phyloP scores from a whole-genome alignment of 805 yeast species.

The Yueomyces sp. region DNA sequence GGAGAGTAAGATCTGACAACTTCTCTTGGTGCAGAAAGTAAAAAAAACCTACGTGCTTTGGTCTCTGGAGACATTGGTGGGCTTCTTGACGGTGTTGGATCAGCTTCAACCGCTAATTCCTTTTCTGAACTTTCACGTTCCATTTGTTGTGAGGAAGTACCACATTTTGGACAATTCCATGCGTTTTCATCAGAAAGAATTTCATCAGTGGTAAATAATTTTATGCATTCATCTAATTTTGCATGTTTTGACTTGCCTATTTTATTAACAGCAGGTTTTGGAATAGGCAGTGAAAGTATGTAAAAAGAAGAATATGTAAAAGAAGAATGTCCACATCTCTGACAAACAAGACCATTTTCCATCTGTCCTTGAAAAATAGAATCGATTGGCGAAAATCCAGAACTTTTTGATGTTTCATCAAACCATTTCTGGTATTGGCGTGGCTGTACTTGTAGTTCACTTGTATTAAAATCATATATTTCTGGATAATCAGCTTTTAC shows the following conservation, averaged over 20 bases:
- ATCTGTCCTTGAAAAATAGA: conserved; percentile 61
- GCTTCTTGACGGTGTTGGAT: conserved; percentile 8
- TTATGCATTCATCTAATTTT: conserved; percentile 49
- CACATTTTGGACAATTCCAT: conserved; percentile 73
- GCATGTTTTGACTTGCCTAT: conserved; percentile 21
- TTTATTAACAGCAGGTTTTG: conserved; percentile 22
- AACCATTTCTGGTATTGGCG: conserved; percentile 54
- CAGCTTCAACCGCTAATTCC: conserved; percentile 13
- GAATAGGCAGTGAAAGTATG: conserved; percentile 50
- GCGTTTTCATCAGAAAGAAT: conserved; percentile 60
- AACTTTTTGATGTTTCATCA: conserved; percentile 33
- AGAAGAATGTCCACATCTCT: conserved; percentile 48
- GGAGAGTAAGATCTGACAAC: conserved; percentile 7
- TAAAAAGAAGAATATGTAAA: conserved; percentile 49
- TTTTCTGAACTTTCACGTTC: neutral
- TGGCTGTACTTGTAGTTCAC: conserved; percentile 16
- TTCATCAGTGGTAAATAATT: conserved; percentile 50
- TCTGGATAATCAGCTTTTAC: conserved; percentile 29
- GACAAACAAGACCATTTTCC: conserved; percentile 50
- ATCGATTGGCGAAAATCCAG: conserved; percentile 56
- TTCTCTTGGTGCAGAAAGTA: conserved; percentile 4
- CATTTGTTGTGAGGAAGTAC: conserved; percentile 3
- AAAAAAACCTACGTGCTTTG: neutral
- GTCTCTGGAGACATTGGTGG: conserved; percentile 11
- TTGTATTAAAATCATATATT: conserved; percentile 23